phyloP scores from a whole-genome alignment of 2,329 filamentous ascomycete genomes.

The Catunica adiposa region DNA sequence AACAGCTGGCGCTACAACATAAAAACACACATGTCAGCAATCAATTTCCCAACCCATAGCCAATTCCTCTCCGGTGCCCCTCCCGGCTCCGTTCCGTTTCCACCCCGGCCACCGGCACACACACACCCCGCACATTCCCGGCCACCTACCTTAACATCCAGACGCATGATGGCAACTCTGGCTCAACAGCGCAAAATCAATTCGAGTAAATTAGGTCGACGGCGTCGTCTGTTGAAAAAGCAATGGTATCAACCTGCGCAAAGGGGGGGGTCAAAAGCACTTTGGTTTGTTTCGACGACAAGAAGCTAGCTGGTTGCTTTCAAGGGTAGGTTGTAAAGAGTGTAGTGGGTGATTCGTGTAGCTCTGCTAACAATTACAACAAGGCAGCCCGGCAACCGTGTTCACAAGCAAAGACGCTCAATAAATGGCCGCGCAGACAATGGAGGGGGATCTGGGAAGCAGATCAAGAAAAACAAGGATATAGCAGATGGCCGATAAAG shows the following conservation, averaged over 20 bases:
- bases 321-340: background rate
- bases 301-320: background rate
- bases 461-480: no score
- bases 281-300: background rate
- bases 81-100: background rate
- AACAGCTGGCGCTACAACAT: conserved; percentile 28
- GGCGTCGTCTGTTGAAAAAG: background rate
- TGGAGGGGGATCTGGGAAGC: no score
- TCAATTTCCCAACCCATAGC: background rate
- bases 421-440: no score
- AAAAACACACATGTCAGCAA: background rate
- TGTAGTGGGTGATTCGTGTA: no score
- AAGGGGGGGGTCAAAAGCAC: background rate
- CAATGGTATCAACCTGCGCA: background rate
- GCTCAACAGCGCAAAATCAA: background rate
- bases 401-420: background rate
- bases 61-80: conserved; percentile 7
- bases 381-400: conserved; percentile 3
- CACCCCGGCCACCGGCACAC: background rate
- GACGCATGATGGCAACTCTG: conserved; percentile 15
- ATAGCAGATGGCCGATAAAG: no score
- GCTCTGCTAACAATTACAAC: background rate
- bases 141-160: conserved; percentile 16
- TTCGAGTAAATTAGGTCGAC: background rate
- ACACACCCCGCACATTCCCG: background rate